phyloP scores from a whole-genome alignment of 2,329 filamentous ascomycete species.

The Davidsoniella virescens region DNA sequence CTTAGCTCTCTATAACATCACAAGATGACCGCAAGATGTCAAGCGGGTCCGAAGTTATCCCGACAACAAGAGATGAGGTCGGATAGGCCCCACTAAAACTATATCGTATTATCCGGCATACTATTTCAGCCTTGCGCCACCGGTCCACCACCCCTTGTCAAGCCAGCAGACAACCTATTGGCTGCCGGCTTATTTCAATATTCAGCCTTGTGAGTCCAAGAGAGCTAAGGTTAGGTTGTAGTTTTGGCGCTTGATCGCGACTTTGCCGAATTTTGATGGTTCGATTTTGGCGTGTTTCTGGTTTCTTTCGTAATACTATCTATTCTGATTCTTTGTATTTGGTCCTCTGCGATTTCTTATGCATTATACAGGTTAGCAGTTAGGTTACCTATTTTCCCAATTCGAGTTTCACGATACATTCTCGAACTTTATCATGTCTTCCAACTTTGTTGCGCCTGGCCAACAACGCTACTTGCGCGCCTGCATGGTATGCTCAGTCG shows the following conservation, averaged over 20 bases:
- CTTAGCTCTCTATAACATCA: too few relatives aligned
- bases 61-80: not conserved
- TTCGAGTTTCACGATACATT: not conserved
- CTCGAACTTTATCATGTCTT: conserved; percentile 5
- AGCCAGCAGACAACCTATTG: conserved; percentile 12
- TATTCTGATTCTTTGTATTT: too few relatives aligned
- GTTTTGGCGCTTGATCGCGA: not conserved
- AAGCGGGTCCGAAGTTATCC: too few relatives aligned
- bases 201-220: not conserved
- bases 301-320: not conserved
- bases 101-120: not conserved
- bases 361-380: not conserved
- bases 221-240: not conserved
- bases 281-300: not conserved
- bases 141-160: too few relatives aligned
- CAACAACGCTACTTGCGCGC: conserved; percentile 81
- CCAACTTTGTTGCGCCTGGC: conserved; percentile 46
- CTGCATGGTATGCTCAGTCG: conserved; percentile 97
- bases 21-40: too few relatives aligned
- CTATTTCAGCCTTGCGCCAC: not conserved
- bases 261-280: not conserved
- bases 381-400: too few relatives aligned
- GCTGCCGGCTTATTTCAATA: not conserved
- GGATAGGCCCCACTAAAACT: not conserved
- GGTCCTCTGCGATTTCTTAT: not conserved